Evolutionary conservation across 352 stramenopile genomes (phyloP), one percentile per base, ranked within the genome.

Genomic region (Pythium monospermum): DNA sequence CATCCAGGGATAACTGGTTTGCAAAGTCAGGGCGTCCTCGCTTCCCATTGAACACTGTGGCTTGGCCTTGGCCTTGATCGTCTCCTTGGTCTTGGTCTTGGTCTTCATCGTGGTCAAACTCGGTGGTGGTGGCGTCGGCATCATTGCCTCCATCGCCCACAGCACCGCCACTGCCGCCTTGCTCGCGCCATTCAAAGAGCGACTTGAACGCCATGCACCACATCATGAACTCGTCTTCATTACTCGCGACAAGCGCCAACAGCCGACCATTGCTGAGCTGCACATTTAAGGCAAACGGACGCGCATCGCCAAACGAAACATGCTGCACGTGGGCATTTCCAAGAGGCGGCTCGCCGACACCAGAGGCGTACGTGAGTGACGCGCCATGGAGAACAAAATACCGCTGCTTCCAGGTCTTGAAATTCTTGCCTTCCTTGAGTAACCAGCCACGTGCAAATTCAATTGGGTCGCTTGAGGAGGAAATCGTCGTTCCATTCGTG

Each of bases 361-460:
- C 69, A 26, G 50, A 65, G 7, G 70, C 61, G 47, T 93, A 93
- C 18, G 69, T 81, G 1, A 93, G 60, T 42, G 73, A 64, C 21
- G 50, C 36, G 5, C 53, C 59, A 21, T 71, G 67, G 0, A 91
- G 64, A 23, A 85, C 68, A 57, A 91, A 88, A 48, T 88, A 90
- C 27, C 73, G 74, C 47, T 86, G 81, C 59, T 87, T 90, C 79
- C 79, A 90, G 8, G 71, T 87, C 16, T 70, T 68, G 50, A 90
- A 87, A 44, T 80, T 71, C 57, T 85, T 75, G 0, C 79, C 79
- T 56, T 87, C 69, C 53, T 90, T 90, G 57, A 87, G 64, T 15
- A 90, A 62, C 79, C 79, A 90, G 8, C 79, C 79, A 11, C 52
- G 30, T 3, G 37, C 48, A 28, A 57, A 55, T 5, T 52, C 48